Conservation (phyloP, 169 alveolate genomes). For the Theileria equi region DNA sequence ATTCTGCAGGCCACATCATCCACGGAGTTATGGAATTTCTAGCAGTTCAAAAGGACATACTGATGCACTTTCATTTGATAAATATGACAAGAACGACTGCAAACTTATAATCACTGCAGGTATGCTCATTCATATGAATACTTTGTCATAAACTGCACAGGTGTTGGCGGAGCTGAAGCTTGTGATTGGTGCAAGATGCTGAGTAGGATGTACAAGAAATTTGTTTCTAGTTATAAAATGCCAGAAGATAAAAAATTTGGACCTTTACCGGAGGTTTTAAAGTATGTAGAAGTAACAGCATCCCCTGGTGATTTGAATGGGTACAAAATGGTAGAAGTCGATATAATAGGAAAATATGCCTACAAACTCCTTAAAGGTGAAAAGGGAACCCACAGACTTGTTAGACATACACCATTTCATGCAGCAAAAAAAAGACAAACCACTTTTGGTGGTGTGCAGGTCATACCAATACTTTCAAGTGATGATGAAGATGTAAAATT, state of each 20-base stretch:
- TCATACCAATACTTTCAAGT: conserved; percentile 67
- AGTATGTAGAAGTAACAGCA: conserved; percentile 42
- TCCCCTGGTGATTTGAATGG: conserved; percentile 68
- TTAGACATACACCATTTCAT: conserved; percentile 68
- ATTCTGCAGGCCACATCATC: too few relatives aligned
- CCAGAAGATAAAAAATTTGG: conserved; percentile 13
- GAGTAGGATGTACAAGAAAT: conserved; percentile 69
- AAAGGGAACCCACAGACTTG: conserved; percentile 74
- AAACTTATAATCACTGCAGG: conserved; percentile 58
- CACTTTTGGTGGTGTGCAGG: conserved; percentile 72
- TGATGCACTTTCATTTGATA: conserved; percentile 7
- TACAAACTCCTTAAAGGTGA: conserved; percentile 70
- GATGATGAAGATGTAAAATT: conserved; percentile 61
- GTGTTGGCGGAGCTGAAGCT: conserved; percentile 78
- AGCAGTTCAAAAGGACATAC: too few relatives aligned
- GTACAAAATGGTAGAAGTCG: conserved; percentile 65
- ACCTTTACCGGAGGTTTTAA: conserved; percentile 15
- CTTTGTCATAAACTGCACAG: conserved; percentile 4
- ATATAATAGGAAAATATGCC: conserved; percentile 72
- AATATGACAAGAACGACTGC: conserved; percentile 55
- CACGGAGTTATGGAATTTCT: too few relatives aligned
- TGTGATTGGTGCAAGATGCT: conserved; percentile 73
- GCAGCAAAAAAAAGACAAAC: conserved; percentile 69
- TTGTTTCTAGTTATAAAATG: conserved; percentile 46
- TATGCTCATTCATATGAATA: background rate